Evolutionary conservation across 345 rosid genomes (phyloP).

Genomic region (Boechera divaricarpa): DNA sequence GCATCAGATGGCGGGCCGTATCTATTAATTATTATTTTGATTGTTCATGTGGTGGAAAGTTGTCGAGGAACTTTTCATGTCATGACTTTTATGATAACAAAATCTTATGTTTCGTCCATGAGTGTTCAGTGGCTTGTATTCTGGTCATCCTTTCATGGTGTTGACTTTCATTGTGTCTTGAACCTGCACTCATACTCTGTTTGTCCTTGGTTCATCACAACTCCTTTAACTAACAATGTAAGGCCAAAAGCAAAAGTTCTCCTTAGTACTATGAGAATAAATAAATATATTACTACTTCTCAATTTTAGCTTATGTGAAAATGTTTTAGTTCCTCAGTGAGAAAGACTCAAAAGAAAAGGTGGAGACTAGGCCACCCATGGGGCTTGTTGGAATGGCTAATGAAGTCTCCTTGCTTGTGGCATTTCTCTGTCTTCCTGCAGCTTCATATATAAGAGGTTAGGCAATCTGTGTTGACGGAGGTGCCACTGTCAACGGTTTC

Average conservation of each 20-base stretch:
- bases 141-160: neutral
- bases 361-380: neutral
- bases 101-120: neutral
- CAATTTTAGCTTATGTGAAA: too few species aligned
- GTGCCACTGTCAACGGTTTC: conserved; percentile 45
- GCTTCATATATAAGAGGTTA: conserved; percentile 61
- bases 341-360: neutral
- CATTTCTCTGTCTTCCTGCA: conserved; percentile 49
- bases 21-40: neutral
- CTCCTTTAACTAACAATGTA: neutral
- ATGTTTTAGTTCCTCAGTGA: too few species aligned
- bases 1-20: neutral
- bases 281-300: too few species aligned
- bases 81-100: neutral
- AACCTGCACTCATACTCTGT: conserved; percentile 1
- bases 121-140: conserved; percentile 1
- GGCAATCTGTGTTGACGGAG: conserved; percentile 51
- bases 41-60: neutral
- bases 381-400: neutral
- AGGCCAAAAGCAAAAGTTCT: neutral
- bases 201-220: neutral
- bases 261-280: too few species aligned
- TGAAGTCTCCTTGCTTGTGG: neutral
- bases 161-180: neutral
- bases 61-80: neutral